Evolutionary conservation across 2,329 filamentous ascomycete genomes (phyloP).

Genomic region (Hawksworthiomyces lignivorus): DNA sequence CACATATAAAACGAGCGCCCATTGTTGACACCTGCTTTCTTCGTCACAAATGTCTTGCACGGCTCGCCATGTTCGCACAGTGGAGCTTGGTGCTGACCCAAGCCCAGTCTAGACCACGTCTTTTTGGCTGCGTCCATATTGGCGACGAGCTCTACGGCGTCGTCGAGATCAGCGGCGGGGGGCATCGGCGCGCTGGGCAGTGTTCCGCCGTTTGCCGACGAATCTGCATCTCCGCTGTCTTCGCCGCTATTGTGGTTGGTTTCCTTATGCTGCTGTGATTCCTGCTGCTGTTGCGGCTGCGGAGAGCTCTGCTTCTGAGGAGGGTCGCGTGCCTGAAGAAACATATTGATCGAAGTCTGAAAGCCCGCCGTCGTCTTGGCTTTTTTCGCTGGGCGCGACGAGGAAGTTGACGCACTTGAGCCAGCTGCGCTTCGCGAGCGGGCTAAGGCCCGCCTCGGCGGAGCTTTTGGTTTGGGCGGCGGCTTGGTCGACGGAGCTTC

Average conservation of each 20-base stretch:
- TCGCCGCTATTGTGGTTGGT: not conserved
- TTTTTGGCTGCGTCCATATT: slow-evolving; percentile 70
- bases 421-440: not conserved
- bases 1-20: slow-evolving; percentile 61
- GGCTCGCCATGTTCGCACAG: slow-evolving; percentile 83
- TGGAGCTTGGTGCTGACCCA: slow-evolving; percentile 50
- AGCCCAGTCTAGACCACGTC: slow-evolving; percentile 77
- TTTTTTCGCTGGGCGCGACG: slow-evolving; percentile 7
- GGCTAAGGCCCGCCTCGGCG: not conserved
- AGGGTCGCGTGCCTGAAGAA: slow-evolving; percentile 3
- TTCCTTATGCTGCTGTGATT: not conserved
- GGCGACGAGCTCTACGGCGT: slow-evolving; percentile 49
- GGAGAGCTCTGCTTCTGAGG: not conserved
- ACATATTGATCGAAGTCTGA: slow-evolving; percentile 15
- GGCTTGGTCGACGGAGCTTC: too few species aligned
- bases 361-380: slow-evolving; percentile 6
- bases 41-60: slow-evolving; percentile 75
- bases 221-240: not conserved
- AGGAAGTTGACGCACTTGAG: not conserved
- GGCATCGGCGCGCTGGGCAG: not conserved
- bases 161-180: slow-evolving; percentile 12
- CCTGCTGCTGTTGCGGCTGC: not conserved
- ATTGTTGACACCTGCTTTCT: slow-evolving; percentile 79
- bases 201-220: not conserved
- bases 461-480: not conserved